A percentile compares a stretch with the other conserved stretches of the same genome.
Conservation (phyloP, 2,329 filamentous ascomycete genomes). For the Fusarium sp. region DNA sequence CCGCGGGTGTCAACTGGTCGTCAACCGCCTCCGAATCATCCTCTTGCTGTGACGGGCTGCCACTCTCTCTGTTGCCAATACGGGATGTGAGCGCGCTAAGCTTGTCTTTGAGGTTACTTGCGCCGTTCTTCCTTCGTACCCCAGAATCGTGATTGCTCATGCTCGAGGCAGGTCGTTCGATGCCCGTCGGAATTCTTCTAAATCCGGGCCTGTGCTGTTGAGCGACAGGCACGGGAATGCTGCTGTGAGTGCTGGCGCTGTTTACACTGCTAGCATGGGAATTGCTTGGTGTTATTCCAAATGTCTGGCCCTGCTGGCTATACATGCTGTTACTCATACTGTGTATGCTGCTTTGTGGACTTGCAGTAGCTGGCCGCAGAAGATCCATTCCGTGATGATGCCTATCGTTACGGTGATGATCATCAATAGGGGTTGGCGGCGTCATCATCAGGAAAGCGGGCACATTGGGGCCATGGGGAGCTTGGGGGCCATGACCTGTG, state of each 20-base stretch:
- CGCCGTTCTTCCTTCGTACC: slow-evolving; percentile 42
- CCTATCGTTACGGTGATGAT: slow-evolving; percentile 27
- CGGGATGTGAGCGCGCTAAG: slow-evolving; percentile 47
- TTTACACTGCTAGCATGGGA: slow-evolving; percentile 14
- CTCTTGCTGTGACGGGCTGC: slow-evolving; percentile 30
- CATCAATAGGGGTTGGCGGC: slow-evolving; percentile 53
- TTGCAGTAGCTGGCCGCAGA: slow-evolving; percentile 46
- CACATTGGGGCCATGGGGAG: slow-evolving; percentile 40
- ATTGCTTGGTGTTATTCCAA: slow-evolving; percentile 17
- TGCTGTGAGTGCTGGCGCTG: slow-evolving; percentile 29
- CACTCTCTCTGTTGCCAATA: slow-evolving; percentile 37
- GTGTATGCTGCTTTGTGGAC: slow-evolving; percentile 38
- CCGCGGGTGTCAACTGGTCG: slow-evolving; percentile 21
- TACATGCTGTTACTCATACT: slow-evolving; percentile 33
- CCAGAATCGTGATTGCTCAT: slow-evolving; percentile 41
- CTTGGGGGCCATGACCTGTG: slow-evolving; percentile 30
- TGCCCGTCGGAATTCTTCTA: slow-evolving; percentile 34
- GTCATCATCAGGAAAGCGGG: slow-evolving; percentile 58
- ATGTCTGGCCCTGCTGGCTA: slow-evolving; percentile 11
- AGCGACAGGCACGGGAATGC: slow-evolving; percentile 15
- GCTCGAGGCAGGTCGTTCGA: slow-evolving; percentile 45
- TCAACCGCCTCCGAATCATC: slow-evolving; percentile 32
- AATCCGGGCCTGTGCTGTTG: slow-evolving; percentile 35
- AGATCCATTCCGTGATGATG: slow-evolving; percentile 43
- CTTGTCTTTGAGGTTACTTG: slow-evolving; percentile 47